Percentiles rank a stretch among this genome's conserved stretches.
Conservation (phyloP, 495 filamentous ascomycete species). For the Ascobolus immersus region DNA sequence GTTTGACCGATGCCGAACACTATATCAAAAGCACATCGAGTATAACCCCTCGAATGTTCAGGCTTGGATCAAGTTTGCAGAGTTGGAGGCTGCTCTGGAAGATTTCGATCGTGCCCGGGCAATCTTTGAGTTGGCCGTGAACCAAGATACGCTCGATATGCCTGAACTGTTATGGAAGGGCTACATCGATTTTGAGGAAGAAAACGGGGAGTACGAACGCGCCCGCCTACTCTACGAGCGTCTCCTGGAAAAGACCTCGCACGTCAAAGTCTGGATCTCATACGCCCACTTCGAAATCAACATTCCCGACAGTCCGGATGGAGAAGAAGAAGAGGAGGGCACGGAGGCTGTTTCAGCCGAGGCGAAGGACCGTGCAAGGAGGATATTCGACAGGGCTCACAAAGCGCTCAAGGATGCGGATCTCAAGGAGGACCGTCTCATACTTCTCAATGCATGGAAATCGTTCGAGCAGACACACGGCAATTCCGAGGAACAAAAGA, state of each 20-base stretch:
- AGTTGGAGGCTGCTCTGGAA: constrained; percentile 70
- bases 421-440: constrained; percentile 78
- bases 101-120: constrained; percentile 68
- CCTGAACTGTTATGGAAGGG: constrained; percentile 90
- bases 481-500: constrained; percentile 46
- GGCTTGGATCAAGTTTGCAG: constrained; percentile 87
- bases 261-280: constrained; percentile 96
- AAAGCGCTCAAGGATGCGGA: constrained; percentile 76
- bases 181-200: constrained; percentile 95
- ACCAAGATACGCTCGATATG: constrained; percentile 77
- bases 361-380: constrained; percentile 56
- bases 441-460: constrained; percentile 74
- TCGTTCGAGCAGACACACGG: constrained; percentile 74
- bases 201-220: constrained; percentile 64
- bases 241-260: constrained; percentile 71
- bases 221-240: constrained; percentile 73
- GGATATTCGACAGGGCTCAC: constrained; percentile 65
- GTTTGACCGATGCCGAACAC: constrained; percentile 63
- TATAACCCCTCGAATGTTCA: constrained; percentile 72
- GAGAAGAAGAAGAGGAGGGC: constrained; percentile 28
- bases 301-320: constrained; percentile 41
- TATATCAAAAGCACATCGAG: constrained; percentile 81
- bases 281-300: constrained; percentile 95
- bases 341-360: constrained; percentile 52
- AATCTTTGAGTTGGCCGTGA: constrained; percentile 76